Evolutionary conservation across 2,329 filamentous ascomycete genomes (phyloP), one percentile per base, ranked within the genome.

Genomic region (Ophiostoma himal-ulmi): DNA sequence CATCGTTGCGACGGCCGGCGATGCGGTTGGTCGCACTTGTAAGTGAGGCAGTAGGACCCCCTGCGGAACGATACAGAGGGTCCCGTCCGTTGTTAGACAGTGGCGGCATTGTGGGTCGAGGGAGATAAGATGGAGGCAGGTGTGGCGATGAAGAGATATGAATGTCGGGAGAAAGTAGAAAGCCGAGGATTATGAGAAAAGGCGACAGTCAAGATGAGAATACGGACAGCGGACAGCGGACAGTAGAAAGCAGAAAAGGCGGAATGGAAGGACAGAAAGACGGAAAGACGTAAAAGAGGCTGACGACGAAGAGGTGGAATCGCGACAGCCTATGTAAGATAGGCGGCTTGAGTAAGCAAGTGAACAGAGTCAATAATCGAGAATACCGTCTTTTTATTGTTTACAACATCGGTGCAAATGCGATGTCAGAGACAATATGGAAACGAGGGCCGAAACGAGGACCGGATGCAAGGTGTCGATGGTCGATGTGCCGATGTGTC

Each of bases 1-100:
- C 78, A 57, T 79, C 78, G 74, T 78, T 75, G 44, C 75, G 76
- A 60, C 75, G 77, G 5, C 66, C 69, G 57, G 74, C 73, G 72
- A 65, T 72, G 68, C 48, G 70, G 68, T 39, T 74, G 73, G 62
- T 69, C 62, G n/a, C 70, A 70, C 37, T 69, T 71, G 57, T 66
- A 54, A 22, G 69, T 26, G 68, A 48, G 39, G 68, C 17, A 8
- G 34, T 39, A 34, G 64, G 60, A 36, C 69, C 68, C n/a, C 67
- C 70, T 41, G 68, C 68, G 44, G 69, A 68, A 39, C 64, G 62
- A 39, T 65, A 68, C 22, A 70, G 64, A 67, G 71, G 71, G 65
- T 71, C 71, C 52, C 60, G 69, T 67, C 66, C 52, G 8, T 30
- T 65, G 62, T 39, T 39, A 36, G 34, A 14, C 14, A 69, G 52